phyloP scores from a whole-genome alignment of 805 yeast species.

The Yarrowia sp. region DNA sequence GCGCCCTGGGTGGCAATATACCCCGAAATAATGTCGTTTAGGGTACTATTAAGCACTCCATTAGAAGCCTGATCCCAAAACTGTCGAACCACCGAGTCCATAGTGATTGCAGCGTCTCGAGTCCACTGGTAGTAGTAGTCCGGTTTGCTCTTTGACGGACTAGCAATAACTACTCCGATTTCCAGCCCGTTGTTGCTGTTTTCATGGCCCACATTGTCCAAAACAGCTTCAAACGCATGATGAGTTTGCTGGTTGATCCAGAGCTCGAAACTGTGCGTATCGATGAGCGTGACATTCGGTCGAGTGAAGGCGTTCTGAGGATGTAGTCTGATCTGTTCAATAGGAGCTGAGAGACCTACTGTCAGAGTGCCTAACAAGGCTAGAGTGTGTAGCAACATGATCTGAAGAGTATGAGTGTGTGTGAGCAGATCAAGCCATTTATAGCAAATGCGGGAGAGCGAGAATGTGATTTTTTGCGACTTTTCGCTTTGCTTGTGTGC shows the following conservation, averaged over 20 bases:
- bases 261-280: slow-evolving; percentile 2
- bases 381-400: neutral
- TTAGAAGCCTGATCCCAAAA: slow-evolving; percentile 44
- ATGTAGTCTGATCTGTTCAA: neutral
- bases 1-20: slow-evolving; percentile 59
- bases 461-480: neutral
- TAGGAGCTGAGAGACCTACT: neutral
- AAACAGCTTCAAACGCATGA: slow-evolving; percentile 9
- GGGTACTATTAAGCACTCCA: slow-evolving; percentile 33
- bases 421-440: neutral
- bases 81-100: slow-evolving; percentile 52
- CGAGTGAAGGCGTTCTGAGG: neutral
- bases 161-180: slow-evolving; percentile 46
- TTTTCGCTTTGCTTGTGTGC: neutral
- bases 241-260: slow-evolving; percentile 2
- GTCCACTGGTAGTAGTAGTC: slow-evolving; percentile 89
- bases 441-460: neutral
- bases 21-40: slow-evolving; percentile 47
- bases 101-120: slow-evolving; percentile 82
- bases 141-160: slow-evolving; percentile 70
- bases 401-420: neutral
- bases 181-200: neutral
- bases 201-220: neutral
- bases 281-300: slow-evolving; percentile 11
- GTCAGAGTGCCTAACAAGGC: neutral